A percentile compares a stretch with the other conserved stretches of the same genome.
Evolutionary conservation across 225 moss, liverwort and hornwort species (phyloP).

Genomic region (Sphagnum contortum): DNA sequence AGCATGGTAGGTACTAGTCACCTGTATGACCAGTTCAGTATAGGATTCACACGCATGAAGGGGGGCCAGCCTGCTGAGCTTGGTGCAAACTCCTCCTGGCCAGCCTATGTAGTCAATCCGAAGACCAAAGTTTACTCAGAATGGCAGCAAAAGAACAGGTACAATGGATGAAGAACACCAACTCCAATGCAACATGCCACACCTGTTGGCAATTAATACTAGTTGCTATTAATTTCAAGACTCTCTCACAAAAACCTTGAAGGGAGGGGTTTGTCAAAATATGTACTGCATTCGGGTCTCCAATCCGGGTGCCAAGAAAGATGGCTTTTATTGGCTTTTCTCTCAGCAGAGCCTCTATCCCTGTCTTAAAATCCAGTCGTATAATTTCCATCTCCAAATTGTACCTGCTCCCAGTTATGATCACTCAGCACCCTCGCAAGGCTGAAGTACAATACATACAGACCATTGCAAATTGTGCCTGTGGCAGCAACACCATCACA

Average conservation of each 20-base stretch:
- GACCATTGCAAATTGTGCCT: neutral
- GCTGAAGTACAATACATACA: neutral
- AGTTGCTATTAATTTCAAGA: too few species aligned
- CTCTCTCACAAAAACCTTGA: too few species aligned
- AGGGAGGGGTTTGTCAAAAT: neutral
- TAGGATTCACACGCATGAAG: conserved; percentile 37
- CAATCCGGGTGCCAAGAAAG: conserved; percentile 32
- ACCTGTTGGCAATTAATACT: too few species aligned
- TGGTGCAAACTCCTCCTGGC: conserved; percentile 26
- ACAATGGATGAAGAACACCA: too few species aligned
- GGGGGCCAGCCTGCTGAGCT: conserved; percentile 35
- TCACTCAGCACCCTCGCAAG: neutral
- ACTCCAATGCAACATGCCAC: too few species aligned
- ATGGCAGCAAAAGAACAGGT: neutral
- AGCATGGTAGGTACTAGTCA: neutral
- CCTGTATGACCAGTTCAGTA: conserved; percentile 40
- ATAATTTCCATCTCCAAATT: conserved; percentile 24
- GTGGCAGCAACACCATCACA: too few species aligned
- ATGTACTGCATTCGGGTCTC: conserved; percentile 30
- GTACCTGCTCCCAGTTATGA: conserved; percentile 9
- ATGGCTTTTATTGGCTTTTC: conserved; percentile 27
- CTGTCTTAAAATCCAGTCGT: conserved; percentile 31
- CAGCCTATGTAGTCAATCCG: conserved; percentile 10
- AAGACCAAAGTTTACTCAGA: conserved; percentile 1
- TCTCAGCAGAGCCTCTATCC: conserved; percentile 19